Percentiles rank a stretch among this genome's conserved stretches.
These are phyloP conservation scores for Bidens hawaiensis DNA, from an alignment of 140 eudicot genomes.

Conservation along the genomic window DNA sequence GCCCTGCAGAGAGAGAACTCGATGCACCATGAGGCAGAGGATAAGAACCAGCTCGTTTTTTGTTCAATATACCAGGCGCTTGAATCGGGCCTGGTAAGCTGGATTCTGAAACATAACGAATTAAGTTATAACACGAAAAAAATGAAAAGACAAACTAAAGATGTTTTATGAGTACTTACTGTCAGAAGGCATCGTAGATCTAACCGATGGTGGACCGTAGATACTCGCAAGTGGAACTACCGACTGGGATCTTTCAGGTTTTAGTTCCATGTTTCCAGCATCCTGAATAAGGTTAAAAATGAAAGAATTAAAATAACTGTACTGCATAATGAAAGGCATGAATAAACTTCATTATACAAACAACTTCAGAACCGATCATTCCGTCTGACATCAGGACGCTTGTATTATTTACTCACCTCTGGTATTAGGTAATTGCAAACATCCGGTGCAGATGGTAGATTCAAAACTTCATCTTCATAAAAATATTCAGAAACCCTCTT, in stretches of 20 bases:
- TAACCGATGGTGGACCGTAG: slow-evolving; percentile 39
- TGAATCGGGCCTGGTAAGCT: slow-evolving; percentile 67
- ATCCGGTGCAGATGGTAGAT: slow-evolving; percentile 79
- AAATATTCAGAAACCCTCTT: slow-evolving; percentile 56
- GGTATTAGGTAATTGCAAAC: slow-evolving; percentile 80
- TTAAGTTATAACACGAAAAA: neutral
- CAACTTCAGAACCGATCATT: slow-evolving; percentile 76
- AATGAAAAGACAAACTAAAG: neutral
- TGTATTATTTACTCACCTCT: slow-evolving; percentile 57
- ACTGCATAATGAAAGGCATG: neutral
- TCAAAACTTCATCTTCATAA: slow-evolving; percentile 74
- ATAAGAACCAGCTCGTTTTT: slow-evolving; percentile 36
- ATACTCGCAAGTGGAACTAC: slow-evolving; percentile 41
- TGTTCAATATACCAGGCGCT: slow-evolving; percentile 50
- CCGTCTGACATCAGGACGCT: slow-evolving; percentile 64
- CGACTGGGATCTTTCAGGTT: slow-evolving; percentile 51
- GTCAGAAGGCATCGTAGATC: slow-evolving; percentile 45
- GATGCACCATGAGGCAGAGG: slow-evolving; percentile 32
- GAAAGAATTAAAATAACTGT: neutral
- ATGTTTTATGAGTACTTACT: slow-evolving; percentile 42
- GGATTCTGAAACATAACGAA: slow-evolving; percentile 50
- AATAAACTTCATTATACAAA: slow-evolving; percentile 39
- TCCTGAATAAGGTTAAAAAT: slow-evolving; percentile 37
- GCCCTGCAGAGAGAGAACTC: slow-evolving; percentile 34
- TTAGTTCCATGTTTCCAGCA: slow-evolving; percentile 43